Evolutionary conservation across 352 stramenopile genomes (phyloP).

Genomic region (Chrysophaeum taylorii): DNA sequence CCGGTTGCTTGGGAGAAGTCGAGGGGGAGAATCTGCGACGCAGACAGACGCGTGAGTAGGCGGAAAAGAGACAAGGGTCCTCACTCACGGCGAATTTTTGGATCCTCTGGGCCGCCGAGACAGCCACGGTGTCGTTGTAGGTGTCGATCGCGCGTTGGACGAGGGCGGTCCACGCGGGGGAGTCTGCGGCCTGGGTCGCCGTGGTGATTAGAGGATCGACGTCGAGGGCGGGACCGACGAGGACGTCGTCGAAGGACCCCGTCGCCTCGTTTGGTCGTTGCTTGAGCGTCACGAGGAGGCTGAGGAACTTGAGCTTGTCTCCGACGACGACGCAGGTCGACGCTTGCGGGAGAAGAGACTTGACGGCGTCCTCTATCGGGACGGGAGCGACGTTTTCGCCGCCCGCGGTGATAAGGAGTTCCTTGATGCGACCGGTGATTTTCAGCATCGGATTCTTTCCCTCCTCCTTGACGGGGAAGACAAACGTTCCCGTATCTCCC

Average conservation of each 20-base stretch:
- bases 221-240: conserved; percentile 58
- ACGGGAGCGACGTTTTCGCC: conserved; percentile 86
- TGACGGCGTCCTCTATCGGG: conserved; percentile 76
- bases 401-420: conserved; percentile 69
- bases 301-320: conserved; percentile 80
- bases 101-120: conserved; percentile 35
- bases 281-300: conserved; percentile 66
- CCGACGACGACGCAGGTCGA: conserved; percentile 82
- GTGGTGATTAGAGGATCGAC: conserved; percentile 51
- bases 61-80: too few species aligned
- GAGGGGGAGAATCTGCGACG: conserved; percentile 49
- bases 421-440: conserved; percentile 43
- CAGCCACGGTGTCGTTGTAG: conserved; percentile 37
- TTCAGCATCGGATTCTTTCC: conserved; percentile 26
- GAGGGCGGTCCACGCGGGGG: conserved; percentile 48
- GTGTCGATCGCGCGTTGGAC: conserved; percentile 34
- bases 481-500: conserved; percentile 76
- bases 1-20: conserved; percentile 76
- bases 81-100: conserved; percentile 36
- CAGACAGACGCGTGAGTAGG: too few species aligned
- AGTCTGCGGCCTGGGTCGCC: conserved; percentile 61
- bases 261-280: conserved; percentile 23
- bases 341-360: conserved; percentile 65
- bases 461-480: conserved; percentile 35
- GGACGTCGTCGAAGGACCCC: conserved; percentile 54